phyloP scores from a whole-genome alignment of 2,329 filamentous ascomycete species.

The Tolypocladium amazonense region DNA sequence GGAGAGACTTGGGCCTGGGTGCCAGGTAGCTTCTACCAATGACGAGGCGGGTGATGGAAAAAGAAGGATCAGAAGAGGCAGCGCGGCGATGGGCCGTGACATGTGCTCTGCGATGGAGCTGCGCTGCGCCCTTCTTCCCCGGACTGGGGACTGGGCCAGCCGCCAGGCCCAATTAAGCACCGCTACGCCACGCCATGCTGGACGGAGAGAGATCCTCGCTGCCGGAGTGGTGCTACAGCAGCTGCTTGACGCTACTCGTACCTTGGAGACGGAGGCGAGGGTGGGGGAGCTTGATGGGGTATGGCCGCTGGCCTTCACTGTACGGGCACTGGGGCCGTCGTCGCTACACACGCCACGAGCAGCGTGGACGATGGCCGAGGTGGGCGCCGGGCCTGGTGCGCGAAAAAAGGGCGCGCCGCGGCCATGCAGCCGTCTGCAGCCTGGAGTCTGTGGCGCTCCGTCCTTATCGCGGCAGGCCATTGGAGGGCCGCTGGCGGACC shows the following conservation, averaged over 20 bases:
- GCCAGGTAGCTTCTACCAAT: conserved; percentile 3
- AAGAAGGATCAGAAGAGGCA: conserved; percentile 1
- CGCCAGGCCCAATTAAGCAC: too few relatives aligned
- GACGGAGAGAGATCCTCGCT: not conserved
- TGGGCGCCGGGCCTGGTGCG: not conserved
- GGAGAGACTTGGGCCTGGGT: not conserved
- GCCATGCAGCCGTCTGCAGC: not conserved
- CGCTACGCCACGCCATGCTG: too few relatives aligned
- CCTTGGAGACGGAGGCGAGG: not conserved
- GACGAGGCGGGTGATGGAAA: conserved; percentile 1
- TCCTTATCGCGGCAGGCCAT: not conserved
- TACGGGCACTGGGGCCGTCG: not conserved
- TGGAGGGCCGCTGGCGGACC: not conserved
- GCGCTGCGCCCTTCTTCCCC: not conserved
- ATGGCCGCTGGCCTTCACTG: not conserved
- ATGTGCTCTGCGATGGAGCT: conserved; percentile 2
- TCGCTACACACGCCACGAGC: too few relatives aligned
- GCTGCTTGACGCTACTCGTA: too few relatives aligned
- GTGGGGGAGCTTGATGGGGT: not conserved
- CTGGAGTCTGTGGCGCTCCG: not conserved
- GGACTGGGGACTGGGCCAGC: not conserved
- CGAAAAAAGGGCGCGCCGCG: not conserved
- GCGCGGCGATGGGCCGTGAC: conserved; percentile 1
- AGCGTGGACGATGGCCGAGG: not conserved
- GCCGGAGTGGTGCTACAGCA: not conserved